Evolutionary conservation across 768 basidiomycete genomes (phyloP).

Genomic region (Cystofilobasidium bisporidii): DNA sequence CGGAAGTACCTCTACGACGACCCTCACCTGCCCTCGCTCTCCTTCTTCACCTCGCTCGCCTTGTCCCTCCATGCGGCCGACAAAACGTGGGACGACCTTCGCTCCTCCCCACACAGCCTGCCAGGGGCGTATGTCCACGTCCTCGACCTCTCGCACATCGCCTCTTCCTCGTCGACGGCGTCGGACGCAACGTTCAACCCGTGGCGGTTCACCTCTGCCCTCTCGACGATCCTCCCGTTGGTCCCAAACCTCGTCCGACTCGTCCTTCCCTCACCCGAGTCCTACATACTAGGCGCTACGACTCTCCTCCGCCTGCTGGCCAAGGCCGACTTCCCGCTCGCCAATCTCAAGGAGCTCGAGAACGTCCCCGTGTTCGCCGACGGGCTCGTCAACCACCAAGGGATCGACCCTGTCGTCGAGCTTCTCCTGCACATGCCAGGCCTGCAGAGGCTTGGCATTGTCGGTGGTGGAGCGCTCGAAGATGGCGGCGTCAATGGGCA

Average conservation of each 20-base stretch:
- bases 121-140: slow-evolving; percentile 11
- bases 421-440: slow-evolving; percentile 26
- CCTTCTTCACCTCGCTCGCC: slow-evolving; percentile 3
- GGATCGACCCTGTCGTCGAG: slow-evolving; percentile 24
- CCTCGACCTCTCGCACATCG: slow-evolving; percentile 23
- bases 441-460: slow-evolving; percentile 30
- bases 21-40: slow-evolving; percentile 2
- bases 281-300: slow-evolving; percentile 22
- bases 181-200: slow-evolving; percentile 12
- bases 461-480: slow-evolving; percentile 29
- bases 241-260: slow-evolving; percentile 36
- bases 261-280: slow-evolving; percentile 31
- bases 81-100: slow-evolving; percentile 18
- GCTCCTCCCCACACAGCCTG: slow-evolving; percentile 12
- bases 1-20: slow-evolving; percentile 12
- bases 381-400: slow-evolving; percentile 14
- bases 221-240: slow-evolving; percentile 34
- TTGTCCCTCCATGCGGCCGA: slow-evolving; percentile 10
- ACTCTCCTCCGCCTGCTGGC: slow-evolving; percentile 17
- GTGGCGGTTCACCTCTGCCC: slow-evolving; percentile 25
- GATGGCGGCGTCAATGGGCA: neutral
- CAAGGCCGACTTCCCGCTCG: slow-evolving; percentile 9
- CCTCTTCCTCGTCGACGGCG: neutral
- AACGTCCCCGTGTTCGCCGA: slow-evolving; percentile 19
- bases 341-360: slow-evolving; percentile 8